Evolutionary conservation across 305 asterid genomes (phyloP).

Genomic region (Solanum aculeatissimum): DNA sequence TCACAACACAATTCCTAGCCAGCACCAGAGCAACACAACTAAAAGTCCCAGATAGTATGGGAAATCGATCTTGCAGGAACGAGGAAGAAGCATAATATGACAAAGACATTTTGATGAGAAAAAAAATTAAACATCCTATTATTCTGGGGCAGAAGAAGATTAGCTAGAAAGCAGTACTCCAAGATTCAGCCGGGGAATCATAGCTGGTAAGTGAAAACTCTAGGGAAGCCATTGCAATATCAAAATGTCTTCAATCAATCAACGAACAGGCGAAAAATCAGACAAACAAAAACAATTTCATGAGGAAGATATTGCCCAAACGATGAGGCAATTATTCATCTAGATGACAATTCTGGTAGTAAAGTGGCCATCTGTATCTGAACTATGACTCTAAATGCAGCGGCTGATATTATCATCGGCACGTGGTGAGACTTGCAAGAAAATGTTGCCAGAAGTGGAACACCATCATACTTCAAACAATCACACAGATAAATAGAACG

Average conservation of each 20-base stretch:
- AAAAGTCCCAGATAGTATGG: not conserved
- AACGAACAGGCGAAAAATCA: not conserved
- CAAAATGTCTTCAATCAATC: not conserved
- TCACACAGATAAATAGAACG: not conserved
- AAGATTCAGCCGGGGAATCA: not conserved
- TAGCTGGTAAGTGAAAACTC: not conserved
- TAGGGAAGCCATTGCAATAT: not conserved
- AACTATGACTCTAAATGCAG: not conserved
- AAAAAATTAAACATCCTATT: not conserved
- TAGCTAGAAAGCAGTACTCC: not conserved
- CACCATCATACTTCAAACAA: not conserved
- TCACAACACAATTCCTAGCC: not conserved
- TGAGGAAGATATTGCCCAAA: not conserved
- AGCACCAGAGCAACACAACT: not conserved
- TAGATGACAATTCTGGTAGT: not conserved
- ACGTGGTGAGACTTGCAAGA: not conserved
- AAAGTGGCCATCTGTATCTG: not conserved
- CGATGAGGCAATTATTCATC: not conserved
- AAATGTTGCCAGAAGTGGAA: not conserved
- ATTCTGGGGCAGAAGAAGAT: not conserved
- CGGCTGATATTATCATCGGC: not conserved
- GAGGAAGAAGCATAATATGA: not conserved
- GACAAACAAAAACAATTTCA: not conserved
- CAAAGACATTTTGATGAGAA: not conserved
- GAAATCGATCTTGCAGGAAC: not conserved